Conservation (phyloP, 2,329 filamentous ascomycete species). For the Trichoderma semiorbis region DNA sequence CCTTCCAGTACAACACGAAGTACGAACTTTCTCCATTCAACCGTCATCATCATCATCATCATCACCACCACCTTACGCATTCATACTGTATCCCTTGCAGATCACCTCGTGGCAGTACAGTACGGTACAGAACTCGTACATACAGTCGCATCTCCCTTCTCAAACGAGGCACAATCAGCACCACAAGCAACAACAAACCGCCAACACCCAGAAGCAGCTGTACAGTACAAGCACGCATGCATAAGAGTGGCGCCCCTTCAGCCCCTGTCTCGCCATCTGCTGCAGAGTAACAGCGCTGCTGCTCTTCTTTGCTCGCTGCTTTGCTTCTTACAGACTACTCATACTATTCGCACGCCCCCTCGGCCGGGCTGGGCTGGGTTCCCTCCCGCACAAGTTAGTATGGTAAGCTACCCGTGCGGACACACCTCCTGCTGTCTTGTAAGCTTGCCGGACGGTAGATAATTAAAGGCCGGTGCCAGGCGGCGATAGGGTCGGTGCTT, state of each 20-base stretch:
- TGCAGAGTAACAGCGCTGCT: not conserved
- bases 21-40: not conserved
- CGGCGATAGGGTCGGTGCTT: conserved; percentile 15
- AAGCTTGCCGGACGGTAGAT: not conserved
- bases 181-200: not conserved
- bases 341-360: not conserved
- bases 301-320: not conserved
- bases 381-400: not conserved
- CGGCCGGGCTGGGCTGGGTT: not conserved
- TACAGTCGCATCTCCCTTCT: not conserved
- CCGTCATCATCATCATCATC: not conserved
- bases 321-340: not conserved
- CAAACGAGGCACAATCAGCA: not conserved
- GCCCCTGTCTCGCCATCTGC: not conserved
- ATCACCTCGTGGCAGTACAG: not conserved
- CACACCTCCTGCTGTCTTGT: not conserved
- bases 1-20: not conserved
- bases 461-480: not conserved
- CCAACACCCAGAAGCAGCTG: not conserved
- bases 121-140: not conserved
- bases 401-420: not conserved
- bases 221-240: not conserved
- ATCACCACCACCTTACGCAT: not conserved
- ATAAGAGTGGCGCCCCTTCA: not conserved
- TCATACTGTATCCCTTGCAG: not conserved